Base-by-base conservation (phyloP, 106 monocot species). In the Dactylorhiza incarnata region DNA sequence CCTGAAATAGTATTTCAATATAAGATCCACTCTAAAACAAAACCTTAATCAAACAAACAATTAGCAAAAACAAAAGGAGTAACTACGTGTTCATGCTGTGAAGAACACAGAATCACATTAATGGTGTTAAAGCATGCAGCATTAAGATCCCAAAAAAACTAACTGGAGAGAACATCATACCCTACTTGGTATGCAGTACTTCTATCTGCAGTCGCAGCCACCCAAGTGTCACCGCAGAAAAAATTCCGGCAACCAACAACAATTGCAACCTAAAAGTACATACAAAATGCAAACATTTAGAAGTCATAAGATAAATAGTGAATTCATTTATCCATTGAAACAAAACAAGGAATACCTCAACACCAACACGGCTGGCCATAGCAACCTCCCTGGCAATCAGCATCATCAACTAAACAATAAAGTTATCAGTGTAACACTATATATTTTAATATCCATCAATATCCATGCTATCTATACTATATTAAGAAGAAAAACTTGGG, bases 201-300 rank as follows among this genome's bases (percentile, higher is more conserved):
- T 77, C 87, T 86, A 77, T 97, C 97, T 61, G 84, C 83, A 45
- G 97, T 89, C 14, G 89, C 80, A 78, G 93, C 82, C 53, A 86
- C 83, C 97, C 97, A 97, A 62, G 84, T 82, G 16, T 97, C 91
- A 73, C 91, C 87, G 71, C 87, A 94, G 78, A 97, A 97, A 76
- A 97, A 94, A 89, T 97, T 97, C 77, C 91, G 89, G 50, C 93
- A 89, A 70, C 97, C 93, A 82, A 97, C 86, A 84, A 97, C 94
- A 73, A 97, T 76, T 59, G 97, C 93, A 66, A 94, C 91, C 97
- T 97, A 73, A 75, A 56, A 29, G 13, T 19, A 81, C 47, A 65
- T 43, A 23, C 63, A 24, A 61, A 37, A 69, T 59, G 22, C 53
- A 54, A 71, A 70, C 17, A 17, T 16, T 17, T 0, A 52, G n/a